Evolutionary conservation across 257 asterid genomes (phyloP), one percentile per base, ranked within the genome.

Genomic region (Eucommia ulmoides): DNA sequence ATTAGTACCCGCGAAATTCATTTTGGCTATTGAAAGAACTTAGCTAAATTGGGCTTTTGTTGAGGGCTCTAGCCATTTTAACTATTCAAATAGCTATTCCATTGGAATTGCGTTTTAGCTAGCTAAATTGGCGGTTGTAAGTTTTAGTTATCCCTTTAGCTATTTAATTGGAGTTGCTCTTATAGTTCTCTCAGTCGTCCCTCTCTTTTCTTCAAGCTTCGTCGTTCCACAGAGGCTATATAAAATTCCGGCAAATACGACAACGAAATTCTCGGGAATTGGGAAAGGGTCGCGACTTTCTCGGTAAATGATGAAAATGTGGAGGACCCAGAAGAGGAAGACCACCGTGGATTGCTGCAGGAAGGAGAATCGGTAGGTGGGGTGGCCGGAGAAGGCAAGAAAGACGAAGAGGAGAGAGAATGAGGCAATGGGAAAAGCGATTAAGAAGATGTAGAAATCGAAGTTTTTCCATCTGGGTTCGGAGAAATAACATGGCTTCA

Each of bases 401-500:
- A 87, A 83, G 56, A 80, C 54, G 64, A 76, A 69, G 20, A 72
- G 16, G 55, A 71, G 68, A 63, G 81, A 80, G 3, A 83, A 56
- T 2, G 89, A 76, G 54, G 87, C 79, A 38, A 83, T 41, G 0
- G 94, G 94, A 14, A 86, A 89, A 19, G 61, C 58, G 22, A 83
- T 20, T 1, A 86, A 51, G 52, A 86, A 81, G 16, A 74, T 2
- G 72, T 76, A 76, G 2, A 86, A 58, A 71, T 86, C 94, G 60
- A 79, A 42, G 51, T 83, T 86, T 66, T 71, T 78, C 93, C 93
- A 83, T 65, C 70, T 86, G 65, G 78, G 69, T 42, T 80, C 84
- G 2, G 94, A 68, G 61, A 86, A 76, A 60, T 80, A 74, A 94
- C 94, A 86, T 20, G 66, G 41, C 65, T 65, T 77, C 64, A 93